phyloP scores from a whole-genome alignment of 441 rosid genomes.

The Euphorbia celastroides region DNA sequence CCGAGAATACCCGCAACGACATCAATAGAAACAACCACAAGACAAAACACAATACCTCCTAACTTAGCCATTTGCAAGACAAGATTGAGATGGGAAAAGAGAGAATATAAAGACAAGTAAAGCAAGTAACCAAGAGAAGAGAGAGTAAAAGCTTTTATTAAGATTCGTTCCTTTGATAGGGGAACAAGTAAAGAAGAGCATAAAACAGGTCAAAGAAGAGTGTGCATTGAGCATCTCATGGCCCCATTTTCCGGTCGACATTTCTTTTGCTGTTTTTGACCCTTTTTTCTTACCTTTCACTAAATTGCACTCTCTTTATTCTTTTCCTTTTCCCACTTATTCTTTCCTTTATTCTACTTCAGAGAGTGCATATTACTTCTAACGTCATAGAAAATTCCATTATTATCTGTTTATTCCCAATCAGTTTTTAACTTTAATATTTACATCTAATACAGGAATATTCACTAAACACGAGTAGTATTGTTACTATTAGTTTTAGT shows the following conservation, averaged over 20 bases:
- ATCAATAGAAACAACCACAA: conserved; percentile 75
- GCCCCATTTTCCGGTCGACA: background rate
- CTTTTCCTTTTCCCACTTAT: background rate
- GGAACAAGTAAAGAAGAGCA: conserved; percentile 51
- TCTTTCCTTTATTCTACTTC: background rate
- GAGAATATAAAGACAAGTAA: background rate
- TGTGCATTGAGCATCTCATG: background rate
- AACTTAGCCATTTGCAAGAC: conserved; percentile 39
- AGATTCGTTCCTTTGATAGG: conserved; percentile 43
- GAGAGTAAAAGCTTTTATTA: background rate
- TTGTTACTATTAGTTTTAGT: no score
- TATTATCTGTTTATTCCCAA: no score
- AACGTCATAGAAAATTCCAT: no score
- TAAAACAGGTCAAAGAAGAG: conserved; percentile 38
- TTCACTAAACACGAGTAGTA: no score
- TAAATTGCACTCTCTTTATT: background rate
- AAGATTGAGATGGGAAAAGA: background rate
- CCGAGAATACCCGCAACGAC: conserved; percentile 71
- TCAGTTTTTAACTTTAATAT: no score
- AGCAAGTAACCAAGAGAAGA: background rate
- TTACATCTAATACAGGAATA: no score
- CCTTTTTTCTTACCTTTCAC: background rate
- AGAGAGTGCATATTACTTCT: background rate
- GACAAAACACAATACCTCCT: conserved; percentile 62
- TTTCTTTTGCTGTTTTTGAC: no score